Evolutionary conservation across 306 rosid genomes (phyloP).

Genomic region (Cucurbita pepo): DNA sequence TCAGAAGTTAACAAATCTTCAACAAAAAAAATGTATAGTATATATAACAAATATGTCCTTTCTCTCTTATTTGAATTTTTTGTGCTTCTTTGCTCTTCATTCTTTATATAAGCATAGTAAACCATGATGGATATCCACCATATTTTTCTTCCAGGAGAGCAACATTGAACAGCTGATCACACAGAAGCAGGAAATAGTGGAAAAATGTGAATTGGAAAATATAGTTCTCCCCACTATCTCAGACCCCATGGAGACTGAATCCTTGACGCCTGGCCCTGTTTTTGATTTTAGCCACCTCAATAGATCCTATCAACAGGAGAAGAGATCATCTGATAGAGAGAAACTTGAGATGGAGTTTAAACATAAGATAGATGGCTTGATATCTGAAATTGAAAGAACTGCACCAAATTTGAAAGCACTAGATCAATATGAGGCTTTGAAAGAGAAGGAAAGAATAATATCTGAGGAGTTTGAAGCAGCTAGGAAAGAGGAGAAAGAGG

Average conservation of each 20-base stretch:
- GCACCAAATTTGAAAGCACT: constrained; percentile 97
- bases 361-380: constrained; percentile 57
- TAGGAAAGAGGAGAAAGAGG: constrained; percentile 76
- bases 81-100: not conserved
- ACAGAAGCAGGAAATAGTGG: constrained; percentile 75
- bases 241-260: constrained; percentile 79
- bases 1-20: not conserved
- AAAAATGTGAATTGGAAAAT: constrained; percentile 76
- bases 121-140: constrained; percentile 8
- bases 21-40: not conserved
- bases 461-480: constrained; percentile 80
- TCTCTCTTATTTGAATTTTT: not conserved
- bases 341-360: constrained; percentile 65
- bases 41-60: not conserved
- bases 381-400: constrained; percentile 81
- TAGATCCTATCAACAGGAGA: constrained; percentile 46
- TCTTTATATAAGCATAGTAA: not conserved
- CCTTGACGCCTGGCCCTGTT: constrained; percentile 44
- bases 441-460: constrained; percentile 70
- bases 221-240: constrained; percentile 53
- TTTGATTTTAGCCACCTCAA: constrained; percentile 61
- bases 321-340: constrained; percentile 49
- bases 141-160: constrained; percentile 44
- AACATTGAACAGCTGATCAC: constrained; percentile 58
- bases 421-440: constrained; percentile 85